Evolutionary conservation across 495 filamentous ascomycete species (phyloP).

Genomic region (Hypomontagnella submonticulosa): DNA sequence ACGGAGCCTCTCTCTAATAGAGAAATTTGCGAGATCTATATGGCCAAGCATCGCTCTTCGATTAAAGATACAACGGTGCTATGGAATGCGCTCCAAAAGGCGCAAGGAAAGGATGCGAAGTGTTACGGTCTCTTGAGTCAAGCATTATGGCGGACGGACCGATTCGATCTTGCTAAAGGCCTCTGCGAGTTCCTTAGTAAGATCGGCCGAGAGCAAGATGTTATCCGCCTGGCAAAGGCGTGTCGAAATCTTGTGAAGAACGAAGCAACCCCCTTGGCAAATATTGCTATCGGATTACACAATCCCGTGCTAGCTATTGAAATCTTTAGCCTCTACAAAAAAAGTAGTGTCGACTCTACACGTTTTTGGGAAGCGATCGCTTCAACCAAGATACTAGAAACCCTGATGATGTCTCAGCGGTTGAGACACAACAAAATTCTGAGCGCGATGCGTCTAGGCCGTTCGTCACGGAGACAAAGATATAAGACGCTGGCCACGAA

Average conservation of each 20-base stretch:
- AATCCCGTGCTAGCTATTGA: conserved; percentile 38
- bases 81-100: not conserved
- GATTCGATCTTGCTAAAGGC: conserved; percentile 16
- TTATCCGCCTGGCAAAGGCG: conserved; percentile 24
- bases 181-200: conserved; percentile 29
- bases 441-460: conserved; percentile 14
- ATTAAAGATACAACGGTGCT: not conserved
- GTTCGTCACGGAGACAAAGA: not conserved
- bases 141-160: conserved; percentile 18
- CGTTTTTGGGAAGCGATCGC: conserved; percentile 29
- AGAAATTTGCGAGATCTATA: conserved; percentile 41
- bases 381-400: conserved; percentile 26
- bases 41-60: conserved; percentile 27
- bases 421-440: conserved; percentile 24
- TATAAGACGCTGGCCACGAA: not conserved
- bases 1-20: conserved; percentile 15
- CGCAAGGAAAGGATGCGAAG: not conserved
- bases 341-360: conserved; percentile 5
- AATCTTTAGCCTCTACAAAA: conserved; percentile 35
- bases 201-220: conserved; percentile 34
- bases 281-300: conserved; percentile 28
- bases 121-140: conserved; percentile 17
- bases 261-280: conserved; percentile 15
- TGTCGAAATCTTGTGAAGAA: conserved; percentile 16
- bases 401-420: conserved; percentile 16